phyloP scores from a whole-genome alignment of 2,329 filamentous ascomycete genomes.

The Sporothrix inflata region DNA sequence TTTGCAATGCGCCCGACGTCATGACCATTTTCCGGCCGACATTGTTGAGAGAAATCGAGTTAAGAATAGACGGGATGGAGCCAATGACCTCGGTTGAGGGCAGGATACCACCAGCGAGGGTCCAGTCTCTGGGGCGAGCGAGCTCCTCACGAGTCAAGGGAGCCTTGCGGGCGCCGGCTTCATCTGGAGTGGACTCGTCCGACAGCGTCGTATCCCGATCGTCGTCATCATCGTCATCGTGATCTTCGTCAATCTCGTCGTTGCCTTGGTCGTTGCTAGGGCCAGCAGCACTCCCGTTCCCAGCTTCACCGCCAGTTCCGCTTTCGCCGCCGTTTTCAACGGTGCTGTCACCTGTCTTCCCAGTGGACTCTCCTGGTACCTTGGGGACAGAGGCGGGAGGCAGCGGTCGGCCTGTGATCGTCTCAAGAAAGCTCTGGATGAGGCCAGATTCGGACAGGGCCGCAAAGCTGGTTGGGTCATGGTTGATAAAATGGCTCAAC shows the following conservation, averaged over 20 bases:
- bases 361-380: not conserved
- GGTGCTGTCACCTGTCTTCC: not conserved
- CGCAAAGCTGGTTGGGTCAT: constrained; percentile 95
- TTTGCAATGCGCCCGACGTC: constrained; percentile 77
- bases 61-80: constrained; percentile 83
- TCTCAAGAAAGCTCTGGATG: constrained; percentile 81
- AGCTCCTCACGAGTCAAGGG: constrained; percentile 58
- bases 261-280: constrained; percentile 25
- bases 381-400: constrained; percentile 36
- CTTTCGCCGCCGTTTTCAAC: not conserved
- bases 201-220: constrained; percentile 44
- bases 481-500: constrained; percentile 95
- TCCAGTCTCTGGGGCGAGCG: constrained; percentile 47
- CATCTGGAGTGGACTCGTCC: constrained; percentile 38
- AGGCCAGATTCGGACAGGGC: constrained; percentile 94
- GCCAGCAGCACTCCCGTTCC: constrained; percentile 23
- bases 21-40: constrained; percentile 86
- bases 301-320: not conserved
- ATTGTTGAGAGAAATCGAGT: constrained; percentile 90
- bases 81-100: constrained; percentile 87
- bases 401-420: constrained; percentile 66
- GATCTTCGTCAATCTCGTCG: constrained; percentile 36
- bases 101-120: constrained; percentile 72
- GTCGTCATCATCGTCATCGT: constrained; percentile 42
- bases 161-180: constrained; percentile 50